These are phyloP conservation scores for Candida saitoana DNA, from an alignment of 805 yeast genomes.

Conservation along the genomic window DNA sequence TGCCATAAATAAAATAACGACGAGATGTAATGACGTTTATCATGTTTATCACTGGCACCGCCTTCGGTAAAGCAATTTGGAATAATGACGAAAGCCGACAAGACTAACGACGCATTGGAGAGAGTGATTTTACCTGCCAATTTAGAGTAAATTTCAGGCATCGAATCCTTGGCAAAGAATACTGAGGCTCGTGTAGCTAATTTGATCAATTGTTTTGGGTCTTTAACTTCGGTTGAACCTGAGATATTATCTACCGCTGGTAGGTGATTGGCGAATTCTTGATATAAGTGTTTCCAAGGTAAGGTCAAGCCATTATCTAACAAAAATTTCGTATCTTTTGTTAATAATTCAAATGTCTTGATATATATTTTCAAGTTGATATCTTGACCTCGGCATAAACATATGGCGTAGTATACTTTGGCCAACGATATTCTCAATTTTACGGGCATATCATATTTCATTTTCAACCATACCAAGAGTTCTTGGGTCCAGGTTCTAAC, in stretches of 20 bases:
- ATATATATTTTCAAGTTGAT: slow-evolving; percentile 57
- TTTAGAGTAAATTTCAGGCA: slow-evolving; percentile 49
- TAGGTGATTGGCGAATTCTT: slow-evolving; percentile 30
- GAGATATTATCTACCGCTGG: slow-evolving; percentile 39
- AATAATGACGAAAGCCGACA: slow-evolving; percentile 51
- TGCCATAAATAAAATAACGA: slow-evolving; percentile 72
- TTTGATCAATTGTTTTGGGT: slow-evolving; percentile 45
- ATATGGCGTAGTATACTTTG: slow-evolving; percentile 64
- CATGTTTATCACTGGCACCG: slow-evolving; percentile 27
- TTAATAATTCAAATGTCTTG: slow-evolving; percentile 55
- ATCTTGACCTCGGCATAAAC: slow-evolving; percentile 69
- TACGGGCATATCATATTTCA: slow-evolving; percentile 78
- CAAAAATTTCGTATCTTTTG: slow-evolving; percentile 44
- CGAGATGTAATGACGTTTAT: slow-evolving; percentile 56
- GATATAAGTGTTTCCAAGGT: slow-evolving; percentile 48
- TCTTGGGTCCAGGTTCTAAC: slow-evolving; percentile 87
- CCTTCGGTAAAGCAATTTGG: slow-evolving; percentile 41
- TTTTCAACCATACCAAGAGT: slow-evolving; percentile 67
- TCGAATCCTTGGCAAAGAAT: slow-evolving; percentile 47
- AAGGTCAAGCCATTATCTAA: slow-evolving; percentile 38
- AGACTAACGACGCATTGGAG: slow-evolving; percentile 47
- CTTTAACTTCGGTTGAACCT: slow-evolving; percentile 45
- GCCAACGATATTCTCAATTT: slow-evolving; percentile 57
- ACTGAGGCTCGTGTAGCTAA: slow-evolving; percentile 52
- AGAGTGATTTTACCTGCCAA: slow-evolving; percentile 51